Evolutionary conservation across 495 filamentous ascomycete species (phyloP), one percentile per base, ranked within the genome.

Genomic region (Penicillium turbatum): DNA sequence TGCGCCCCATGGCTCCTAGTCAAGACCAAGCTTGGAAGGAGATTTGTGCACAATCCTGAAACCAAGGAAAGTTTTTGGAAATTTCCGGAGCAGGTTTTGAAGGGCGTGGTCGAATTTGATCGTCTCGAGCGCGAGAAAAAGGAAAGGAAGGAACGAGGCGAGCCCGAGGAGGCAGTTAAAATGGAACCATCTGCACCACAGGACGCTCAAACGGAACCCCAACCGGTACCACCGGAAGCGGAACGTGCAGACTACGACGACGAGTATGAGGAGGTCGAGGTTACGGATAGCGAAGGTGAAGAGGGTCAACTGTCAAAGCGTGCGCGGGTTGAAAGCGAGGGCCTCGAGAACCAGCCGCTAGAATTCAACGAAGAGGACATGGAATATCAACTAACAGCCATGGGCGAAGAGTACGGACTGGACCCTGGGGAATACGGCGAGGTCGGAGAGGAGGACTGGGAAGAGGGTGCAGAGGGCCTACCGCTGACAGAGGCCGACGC

Each of bases 311-410:
- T 80, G 3, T 71, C 77, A 13, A 92, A 92, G 64, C 82, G 87
- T 10, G 82, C 83, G 54, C 81, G 79, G 36, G 88, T 81, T 12
- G 82, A 85, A 54, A 81, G 82, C 1, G 72, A 70, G 36, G 46
- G 59, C 5, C 73, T 73, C 15, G 75, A 84, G 36, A 71, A 78
- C 21, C 75, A 81, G 21, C 85, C 88, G 0, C 65, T 95, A 36
- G 93, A 98, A 59, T 97, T 97, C 63, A 88, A 89, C 24, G 93
- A 97, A 65, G 92, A 92, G 38, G 95, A 98, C 64, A 92, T 98
- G 54, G 91, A 88, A 30, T 92, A 87, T 59, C 93, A 98, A 64
- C 77, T 98, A 8, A 87, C 86, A 12, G 83, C 84, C 9, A 95
- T 97, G 90, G 87, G 84, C 38, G 80, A 89, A 56, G 83, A 89